These are phyloP conservation scores for Pugionium dolabratum DNA, from an alignment of 345 rosid species.

Conservation along the genomic window DNA sequence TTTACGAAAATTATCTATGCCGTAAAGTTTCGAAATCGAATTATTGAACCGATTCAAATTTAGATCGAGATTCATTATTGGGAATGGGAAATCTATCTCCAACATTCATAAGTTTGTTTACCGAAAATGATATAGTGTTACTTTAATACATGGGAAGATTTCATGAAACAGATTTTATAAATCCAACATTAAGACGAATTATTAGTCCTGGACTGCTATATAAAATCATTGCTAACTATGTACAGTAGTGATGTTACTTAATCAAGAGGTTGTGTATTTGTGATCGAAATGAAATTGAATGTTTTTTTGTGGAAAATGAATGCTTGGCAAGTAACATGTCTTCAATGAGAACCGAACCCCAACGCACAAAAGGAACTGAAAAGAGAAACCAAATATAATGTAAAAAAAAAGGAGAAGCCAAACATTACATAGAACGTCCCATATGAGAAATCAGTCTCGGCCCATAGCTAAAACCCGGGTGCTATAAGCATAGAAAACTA, in stretches of 20 bases:
- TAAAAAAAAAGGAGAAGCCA: constrained; percentile 4
- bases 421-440: constrained; percentile 4
- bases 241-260: not conserved
- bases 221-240: not conserved
- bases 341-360: not conserved
- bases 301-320: not conserved
- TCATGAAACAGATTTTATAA: not conserved
- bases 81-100: no score
- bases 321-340: not conserved
- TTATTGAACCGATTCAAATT: no score
- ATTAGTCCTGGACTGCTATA: not conserved
- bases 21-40: no score
- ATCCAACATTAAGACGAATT: not conserved
- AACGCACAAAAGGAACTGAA: not conserved
- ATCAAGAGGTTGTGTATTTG: not conserved
- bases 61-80: no score
- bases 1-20: no score
- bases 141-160: not conserved
- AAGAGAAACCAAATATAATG: no score
- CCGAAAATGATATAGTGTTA: no score
- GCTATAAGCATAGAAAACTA: no score
- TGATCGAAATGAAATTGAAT: not conserved
- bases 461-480: no score
- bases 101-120: no score
- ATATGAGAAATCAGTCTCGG: not conserved